Base-by-base conservation (phyloP, 148 eudicot species). In the Dianthus caryophyllus region DNA sequence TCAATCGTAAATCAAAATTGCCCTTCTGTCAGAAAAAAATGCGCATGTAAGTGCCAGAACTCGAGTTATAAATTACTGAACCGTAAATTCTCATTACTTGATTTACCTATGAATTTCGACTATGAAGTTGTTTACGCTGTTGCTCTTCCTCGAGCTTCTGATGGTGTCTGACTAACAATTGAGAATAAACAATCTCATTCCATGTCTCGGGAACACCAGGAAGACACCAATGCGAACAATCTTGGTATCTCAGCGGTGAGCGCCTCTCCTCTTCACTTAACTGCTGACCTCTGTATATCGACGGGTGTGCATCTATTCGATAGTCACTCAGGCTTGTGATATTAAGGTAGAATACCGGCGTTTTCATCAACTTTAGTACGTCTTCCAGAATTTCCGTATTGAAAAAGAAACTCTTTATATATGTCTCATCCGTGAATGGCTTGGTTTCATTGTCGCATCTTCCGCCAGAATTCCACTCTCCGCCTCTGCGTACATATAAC, bases 161-260 rank as follows among this genome's bases (percentile, higher is more conserved):
- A 64, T 73, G 66, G 50, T 78, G 70, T 61, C 73, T 78, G 48
- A 77, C 38, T 81, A 84, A 76, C 51, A 89, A 56, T 25, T 84
- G 79, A 49, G 82, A 76, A 79, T 76, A 89, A 18, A 89, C 62
- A 30, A 87, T 67, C 63, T 83, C 83, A 22, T 89, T 89, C 96
- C 96, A 89, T 6, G 82, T 76, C 76, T 89, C 96, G 5, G 96
- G 96, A 20, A 89, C 88, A 39, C 92, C 96, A 43, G 96, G 96
- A 44, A 89, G 83, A 65, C 96, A 89, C 96, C 96, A 89, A 70
- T 89, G 91, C 15, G 88, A 80, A 77, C 96, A 89, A 60, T 89
- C 91, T 66, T 87, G 92, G 53, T 71, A 77, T 43, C 75, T 76
- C 48, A 66, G 18, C 9, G 76, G 73, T 8, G 73, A 66, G 17